Evolutionary conservation across 192 early-diverging fungal genomes (phyloP).

Genomic region (Neocallimastix lanati): DNA sequence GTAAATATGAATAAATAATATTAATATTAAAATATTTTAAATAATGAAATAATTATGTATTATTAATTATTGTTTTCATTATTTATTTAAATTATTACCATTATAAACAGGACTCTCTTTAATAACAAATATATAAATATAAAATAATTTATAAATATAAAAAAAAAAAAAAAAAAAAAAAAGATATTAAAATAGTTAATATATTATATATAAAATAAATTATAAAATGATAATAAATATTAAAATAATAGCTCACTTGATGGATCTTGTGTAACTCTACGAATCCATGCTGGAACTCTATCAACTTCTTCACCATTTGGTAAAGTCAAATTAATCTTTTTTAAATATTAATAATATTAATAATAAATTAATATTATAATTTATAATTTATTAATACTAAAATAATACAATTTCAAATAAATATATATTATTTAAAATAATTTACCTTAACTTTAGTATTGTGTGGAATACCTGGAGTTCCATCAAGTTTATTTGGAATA

Average conservation of each 20-base stretch:
- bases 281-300: conserved; percentile 77
- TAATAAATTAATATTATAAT: no score
- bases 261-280: conserved; percentile 69
- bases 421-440: background rate
- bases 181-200: no score
- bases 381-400: no score
- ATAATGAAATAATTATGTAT: conserved; percentile 40
- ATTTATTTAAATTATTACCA: conserved; percentile 51
- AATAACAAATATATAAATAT: no score
- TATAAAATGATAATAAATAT: background rate
- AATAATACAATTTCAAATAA: no score
- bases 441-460: conserved; percentile 67
- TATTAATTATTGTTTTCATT: conserved; percentile 64
- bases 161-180: no score
- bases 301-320: conserved; percentile 26
- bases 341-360: background rate
- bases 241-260: conserved; percentile 14
- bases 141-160: background rate
- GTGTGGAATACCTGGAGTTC: conserved; percentile 57
- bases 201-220: no score
- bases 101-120: background rate
- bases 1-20: no score
- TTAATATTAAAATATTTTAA: background rate
- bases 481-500: conserved; percentile 40
- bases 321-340: background rate